Evolutionary conservation across 768 basidiomycete species (phyloP).

Genomic region (Polyporus arcularius): DNA sequence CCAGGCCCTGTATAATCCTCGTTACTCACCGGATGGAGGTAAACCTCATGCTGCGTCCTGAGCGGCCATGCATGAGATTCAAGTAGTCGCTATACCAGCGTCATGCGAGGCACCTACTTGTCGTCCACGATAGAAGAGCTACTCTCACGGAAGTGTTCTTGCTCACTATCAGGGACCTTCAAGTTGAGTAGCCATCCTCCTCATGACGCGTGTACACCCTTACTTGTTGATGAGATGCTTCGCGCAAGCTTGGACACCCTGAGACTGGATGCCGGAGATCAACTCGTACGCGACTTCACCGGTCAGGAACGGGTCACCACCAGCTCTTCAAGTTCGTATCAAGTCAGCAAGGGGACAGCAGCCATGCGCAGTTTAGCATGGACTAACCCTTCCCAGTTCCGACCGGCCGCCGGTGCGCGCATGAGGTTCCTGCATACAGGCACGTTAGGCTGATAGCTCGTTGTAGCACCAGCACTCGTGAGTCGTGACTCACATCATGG

Average conservation of each 20-base stretch:
- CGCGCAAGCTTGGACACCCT: slow-evolving; percentile 82
- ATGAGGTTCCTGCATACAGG: slow-evolving; percentile 15
- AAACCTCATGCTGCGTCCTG: slow-evolving; percentile 61
- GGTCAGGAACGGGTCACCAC: slow-evolving; percentile 77
- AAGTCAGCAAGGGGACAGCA: not conserved
- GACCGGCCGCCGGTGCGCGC: slow-evolving; percentile 56
- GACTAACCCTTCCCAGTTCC: slow-evolving; percentile 83
- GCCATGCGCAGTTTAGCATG: not conserved
- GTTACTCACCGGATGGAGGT: slow-evolving; percentile 49
- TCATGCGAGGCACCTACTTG: slow-evolving; percentile 16
- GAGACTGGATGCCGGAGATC: slow-evolving; percentile 79
- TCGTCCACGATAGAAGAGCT: slow-evolving; percentile 74
- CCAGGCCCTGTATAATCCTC: not conserved
- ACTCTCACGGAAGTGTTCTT: slow-evolving; percentile 58
- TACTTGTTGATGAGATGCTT: slow-evolving; percentile 65
- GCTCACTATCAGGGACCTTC: slow-evolving; percentile 39
- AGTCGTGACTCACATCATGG: slow-evolving; percentile 72
- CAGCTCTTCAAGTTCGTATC: slow-evolving; percentile 2
- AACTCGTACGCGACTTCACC: slow-evolving; percentile 81
- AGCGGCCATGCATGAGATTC: not conserved
- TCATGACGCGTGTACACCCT: too few species aligned
- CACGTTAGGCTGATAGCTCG: not conserved
- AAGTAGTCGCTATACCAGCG: not conserved
- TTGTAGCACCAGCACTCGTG: not conserved
- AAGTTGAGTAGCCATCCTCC: not conserved